A percentile compares a stretch with the other conserved stretches of the same genome.
phyloP scores from a whole-genome alignment of 1,284 basidiomycete species.

The Cryptococcus wingfieldii region DNA sequence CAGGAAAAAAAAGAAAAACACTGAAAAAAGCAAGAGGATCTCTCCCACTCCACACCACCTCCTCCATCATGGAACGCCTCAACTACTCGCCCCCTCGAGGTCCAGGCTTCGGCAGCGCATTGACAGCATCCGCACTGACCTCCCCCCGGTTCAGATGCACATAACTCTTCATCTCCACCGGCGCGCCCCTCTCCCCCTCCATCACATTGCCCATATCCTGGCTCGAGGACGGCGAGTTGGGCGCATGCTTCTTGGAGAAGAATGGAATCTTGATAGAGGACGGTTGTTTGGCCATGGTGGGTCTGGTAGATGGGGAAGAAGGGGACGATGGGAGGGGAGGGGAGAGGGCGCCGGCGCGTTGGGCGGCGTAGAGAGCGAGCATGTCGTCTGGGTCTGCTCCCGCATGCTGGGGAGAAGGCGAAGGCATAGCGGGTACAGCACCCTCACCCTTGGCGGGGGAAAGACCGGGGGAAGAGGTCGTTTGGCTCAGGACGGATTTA shows the following conservation, averaged over 20 bases:
- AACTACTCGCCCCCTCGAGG: constrained; percentile 8
- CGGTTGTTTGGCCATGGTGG: constrained; percentile 19
- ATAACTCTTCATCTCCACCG: constrained; percentile 28
- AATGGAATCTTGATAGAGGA: constrained; percentile 19
- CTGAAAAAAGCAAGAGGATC: not conserved
- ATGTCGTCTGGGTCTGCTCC: constrained; percentile 44
- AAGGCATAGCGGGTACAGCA: constrained; percentile 20
- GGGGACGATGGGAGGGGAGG: constrained; percentile 5
- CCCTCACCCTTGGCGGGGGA: constrained; percentile 9
- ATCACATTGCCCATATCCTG: constrained; percentile 9
- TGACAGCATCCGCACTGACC: constrained; percentile 26
- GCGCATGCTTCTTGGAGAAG: constrained; percentile 24
- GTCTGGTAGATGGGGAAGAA: constrained; percentile 1
- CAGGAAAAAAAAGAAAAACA: too few species aligned
- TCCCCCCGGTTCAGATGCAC: constrained; percentile 41
- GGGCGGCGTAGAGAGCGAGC: constrained; percentile 48
- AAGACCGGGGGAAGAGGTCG: constrained; percentile 10
- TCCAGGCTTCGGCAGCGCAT: constrained; percentile 33
- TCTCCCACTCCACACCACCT: not conserved
- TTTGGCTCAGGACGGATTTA: constrained; percentile 31
- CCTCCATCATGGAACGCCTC: not conserved
- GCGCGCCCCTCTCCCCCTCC: not conserved
- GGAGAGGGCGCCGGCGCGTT: constrained; percentile 19
- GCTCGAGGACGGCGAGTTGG: constrained; percentile 5
- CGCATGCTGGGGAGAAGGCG: not conserved